Evolutionary conservation across 2,329 filamentous ascomycete genomes (phyloP), one percentile per base, ranked within the genome.

Genomic region (Fusarium redolens): DNA sequence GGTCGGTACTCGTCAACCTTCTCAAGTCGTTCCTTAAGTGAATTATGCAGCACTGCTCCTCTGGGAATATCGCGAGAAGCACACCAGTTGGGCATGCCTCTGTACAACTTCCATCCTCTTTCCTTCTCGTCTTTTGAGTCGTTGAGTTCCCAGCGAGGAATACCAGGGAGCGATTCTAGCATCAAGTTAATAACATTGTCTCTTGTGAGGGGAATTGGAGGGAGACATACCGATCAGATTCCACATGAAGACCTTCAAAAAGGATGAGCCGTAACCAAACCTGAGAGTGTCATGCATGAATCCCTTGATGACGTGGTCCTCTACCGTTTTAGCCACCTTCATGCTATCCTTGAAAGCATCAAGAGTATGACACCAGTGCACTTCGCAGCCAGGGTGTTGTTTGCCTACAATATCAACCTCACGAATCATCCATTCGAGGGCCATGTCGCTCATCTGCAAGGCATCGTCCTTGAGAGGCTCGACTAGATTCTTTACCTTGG

Each of bases 391-490:
- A 18, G 0, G 75, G 55, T 84, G 77, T 15, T 61, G 47, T 6
- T 76, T 28, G 8, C 81, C 82, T 0, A 84, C 79, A 2, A 81
- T 75, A 68, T 83, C 80, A 12, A 87, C 77, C 68, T 88, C 86
- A 4, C 82, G 81, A 28, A 88, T 83, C 86, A 88, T 88, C 86
- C 86, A 88, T 6, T 82, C 82, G 3, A 88, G 78, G 4, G 86
- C 82, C 30, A 87, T 82, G 65, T 88, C 85, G 31, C 85, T 87
- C 78, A 88, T 79, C 75, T 85, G 83, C 45, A 83, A 78, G 0
- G 73, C 77, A 20, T 83, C 81, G 0, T 72, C 51, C 1, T 75
- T 56, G 4, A 82, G 65, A 14, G 81, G 78, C 28, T 20, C 25
- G 9, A 12, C 40, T 1, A 79, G 63, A 25, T 76, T 75, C 5